Conservation (phyloP, 495 filamentous ascomycete genomes). For the Astrothelium macrocarpum region DNA sequence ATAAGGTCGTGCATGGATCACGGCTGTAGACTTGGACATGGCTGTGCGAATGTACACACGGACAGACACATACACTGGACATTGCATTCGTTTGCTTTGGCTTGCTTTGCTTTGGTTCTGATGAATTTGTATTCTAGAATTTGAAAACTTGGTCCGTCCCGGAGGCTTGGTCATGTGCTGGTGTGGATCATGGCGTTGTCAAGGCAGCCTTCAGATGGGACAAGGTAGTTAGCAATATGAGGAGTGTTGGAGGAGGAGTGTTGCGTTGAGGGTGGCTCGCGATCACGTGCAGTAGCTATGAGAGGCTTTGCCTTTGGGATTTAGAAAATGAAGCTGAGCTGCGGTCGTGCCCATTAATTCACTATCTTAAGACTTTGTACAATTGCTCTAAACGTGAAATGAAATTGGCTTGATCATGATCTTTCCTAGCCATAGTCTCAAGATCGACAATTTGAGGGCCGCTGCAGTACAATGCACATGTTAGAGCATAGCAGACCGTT, state of each 20-base stretch:
- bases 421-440: too few species aligned
- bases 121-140: not conserved
- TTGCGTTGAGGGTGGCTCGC: not conserved
- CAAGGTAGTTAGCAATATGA: not conserved
- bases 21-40: conserved; percentile 46
- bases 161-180: not conserved
- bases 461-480: too few species aligned
- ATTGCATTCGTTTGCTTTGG: not conserved
- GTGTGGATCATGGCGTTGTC: not conserved
- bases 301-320: too few species aligned
- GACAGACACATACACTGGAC: too few species aligned
- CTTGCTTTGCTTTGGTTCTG: not conserved
- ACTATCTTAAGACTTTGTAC: not conserved
- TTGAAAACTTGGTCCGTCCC: not conserved
- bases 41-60: too few species aligned
- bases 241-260: not conserved
- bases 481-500: too few species aligned
- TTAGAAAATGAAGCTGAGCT: not conserved
- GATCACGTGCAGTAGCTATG: conserved; percentile 1
- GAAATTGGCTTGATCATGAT: too few species aligned
- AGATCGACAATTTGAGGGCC: too few species aligned
- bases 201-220: not conserved
- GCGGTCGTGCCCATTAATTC: not conserved
- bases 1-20: conserved; percentile 88
- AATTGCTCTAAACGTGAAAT: too few species aligned